Base-by-base conservation (phyloP, 73 alveolate genomes). In the Stentor roeselii region DNA sequence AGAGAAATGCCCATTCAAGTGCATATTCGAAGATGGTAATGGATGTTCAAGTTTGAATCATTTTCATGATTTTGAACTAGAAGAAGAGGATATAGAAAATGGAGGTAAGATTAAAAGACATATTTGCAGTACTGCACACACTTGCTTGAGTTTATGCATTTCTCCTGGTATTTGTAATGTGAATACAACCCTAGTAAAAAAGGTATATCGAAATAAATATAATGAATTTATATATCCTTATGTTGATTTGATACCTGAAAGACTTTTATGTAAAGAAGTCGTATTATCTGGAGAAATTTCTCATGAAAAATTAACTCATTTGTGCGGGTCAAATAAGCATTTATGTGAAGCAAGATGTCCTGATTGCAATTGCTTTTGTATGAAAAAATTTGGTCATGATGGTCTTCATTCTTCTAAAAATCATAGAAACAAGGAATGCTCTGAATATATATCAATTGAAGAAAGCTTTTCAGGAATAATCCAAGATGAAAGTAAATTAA, bases 361-460 rank as follows among this genome's bases (percentile, higher is more conserved):
- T 0, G 93, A 88, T 39, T 88, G 93, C 76, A 32, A 31, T 40
- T 60, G 83, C 59, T 75, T 76, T 60, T 88, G 93, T 82, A 76
- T 3, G 35, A n/a, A 50, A 59, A 27, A 42, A 0, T 41, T 41
- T 39, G 88, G 84, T 14, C 93, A 88, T 77, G 78, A 76, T 2
- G 93, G 91, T 2, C 37, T n/a, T 3, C 93, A 88, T 60, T 31
- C 34, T 3, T 50, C 91, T 15, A 38, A 36, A 27, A 42, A 84
- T 42, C 93, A 88, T 59, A 86, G 89, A 39, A 85, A 86, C 78
- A 88, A 86, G 38, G 91, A 85, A 77, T 39, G 76, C 31, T 50
- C 85, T 50, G 77, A 40, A 6, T 88, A 84, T 88, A 76, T 88
- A 14, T 75, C 60, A 39, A 88, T 11, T 11, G 42, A 0, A 21